Conservation (phyloP, 495 filamentous ascomycete genomes). For the Penicillium argentinense region DNA sequence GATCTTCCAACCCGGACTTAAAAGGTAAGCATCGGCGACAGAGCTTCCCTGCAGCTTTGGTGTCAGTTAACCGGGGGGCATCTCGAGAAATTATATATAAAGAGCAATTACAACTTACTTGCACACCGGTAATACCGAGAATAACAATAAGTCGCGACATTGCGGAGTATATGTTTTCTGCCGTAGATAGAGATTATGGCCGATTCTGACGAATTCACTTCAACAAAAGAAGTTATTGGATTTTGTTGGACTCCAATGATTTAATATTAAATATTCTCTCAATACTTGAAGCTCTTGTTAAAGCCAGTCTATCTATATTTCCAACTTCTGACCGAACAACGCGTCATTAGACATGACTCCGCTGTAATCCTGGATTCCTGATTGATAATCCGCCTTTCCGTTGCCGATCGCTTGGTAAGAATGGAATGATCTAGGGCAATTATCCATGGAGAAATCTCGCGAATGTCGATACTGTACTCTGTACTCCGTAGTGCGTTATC, state of each 20-base stretch:
- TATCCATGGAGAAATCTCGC: not conserved
- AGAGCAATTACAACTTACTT: not conserved
- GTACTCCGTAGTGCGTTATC: too few species aligned
- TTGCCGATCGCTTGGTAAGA: not conserved
- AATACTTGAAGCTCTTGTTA: not conserved
- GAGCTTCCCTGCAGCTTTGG: not conserved
- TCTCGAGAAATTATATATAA: too few species aligned
- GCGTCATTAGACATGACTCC: too few species aligned
- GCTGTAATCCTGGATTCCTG: not conserved
- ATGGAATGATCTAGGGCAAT: not conserved
- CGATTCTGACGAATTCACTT: not conserved
- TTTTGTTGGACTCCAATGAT: not conserved
- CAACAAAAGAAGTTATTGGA: not conserved
- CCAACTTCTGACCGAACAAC: not conserved
- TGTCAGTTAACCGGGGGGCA: not conserved
- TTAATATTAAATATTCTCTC: not conserved
- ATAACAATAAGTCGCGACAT: not conserved
- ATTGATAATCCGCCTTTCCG: not conserved
- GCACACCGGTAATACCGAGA: slow-evolving; percentile 1
- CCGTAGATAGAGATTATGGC: too few species aligned
- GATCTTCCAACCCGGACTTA: slow-evolving; percentile 1
- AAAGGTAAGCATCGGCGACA: slow-evolving; percentile 2
- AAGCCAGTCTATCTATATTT: not conserved
- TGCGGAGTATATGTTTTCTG: not conserved
- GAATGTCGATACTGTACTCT: slow-evolving; percentile 2